Base-by-base conservation (phyloP, 108 stramenopile species). In the Cyclotella atomus region DNA sequence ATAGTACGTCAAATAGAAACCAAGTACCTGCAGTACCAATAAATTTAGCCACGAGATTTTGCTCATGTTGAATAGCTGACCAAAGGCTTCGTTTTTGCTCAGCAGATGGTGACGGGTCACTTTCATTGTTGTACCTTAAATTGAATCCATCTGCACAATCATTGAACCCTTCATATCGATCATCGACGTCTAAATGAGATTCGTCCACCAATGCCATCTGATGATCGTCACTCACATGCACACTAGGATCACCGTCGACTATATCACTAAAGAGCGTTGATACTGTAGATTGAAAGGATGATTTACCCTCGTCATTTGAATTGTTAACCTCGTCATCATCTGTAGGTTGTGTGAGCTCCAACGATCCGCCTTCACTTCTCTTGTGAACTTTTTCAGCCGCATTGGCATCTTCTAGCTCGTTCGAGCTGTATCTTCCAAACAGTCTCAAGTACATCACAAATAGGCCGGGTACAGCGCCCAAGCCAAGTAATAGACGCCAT, bases 1-100 rank as follows among this genome's bases (percentile, higher is more conserved):
- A 86, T 0, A 85, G 57, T 41, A 88, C 68, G 49, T 90, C 87
- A 61, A 87, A 90, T 12, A 90, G 85, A 64, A 90, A 86, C 89
- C 89, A 90, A 16, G 79, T 84, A 12, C 86, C 89, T 41, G 74
- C 89, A 36, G 89, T 90, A 7, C 87, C 89, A 43, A 74, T 47
- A 27, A 86, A 72, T 55, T 89, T 87, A 20, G 68, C 49, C 15
- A 56, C 59, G 19, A 87, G 59, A 27, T 75, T 44, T 17, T 64
- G 71, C 47, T 89, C 88, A 20, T 52, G 52, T 19, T 44, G 56
- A 21, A 87, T 87, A 1, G 82, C 75, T n/a, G 82, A 81, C 78
- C 81, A 74, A n/a, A 85, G 46, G 41, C 57, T 63, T 9, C 36
- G 38, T n/a, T n/a, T n/a, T 38, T 41, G 45, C 27, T 28, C 14